Base-by-base conservation (phyloP, 768 basidiomycete genomes). In the Tylopilus plumbeoviolaceoides region DNA sequence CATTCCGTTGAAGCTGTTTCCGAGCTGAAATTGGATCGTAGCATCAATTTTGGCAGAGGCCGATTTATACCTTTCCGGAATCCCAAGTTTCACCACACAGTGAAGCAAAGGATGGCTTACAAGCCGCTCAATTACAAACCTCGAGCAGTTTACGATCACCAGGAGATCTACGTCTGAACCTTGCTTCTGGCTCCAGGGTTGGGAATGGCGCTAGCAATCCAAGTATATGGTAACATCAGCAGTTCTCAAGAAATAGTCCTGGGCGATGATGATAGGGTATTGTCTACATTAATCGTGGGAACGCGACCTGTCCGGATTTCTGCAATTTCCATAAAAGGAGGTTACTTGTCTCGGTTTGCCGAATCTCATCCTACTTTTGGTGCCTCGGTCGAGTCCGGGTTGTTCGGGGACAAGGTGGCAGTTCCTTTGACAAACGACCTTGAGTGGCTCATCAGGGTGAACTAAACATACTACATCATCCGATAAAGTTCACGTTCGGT, bases 21-120 rank as follows among this genome's bases (percentile, higher is more conserved):
- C 43, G 44, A 41, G 23, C 30, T 27, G 25, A 45, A 38, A 52
- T 27, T 18, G 18, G 17, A 14, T 20, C 17, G 1, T 36, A 73
- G 68, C 36, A 47, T 65, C 15, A 77, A 89, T 60, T 51, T 84
- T 2, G 86, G 87, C 15, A 73, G 70, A 49, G 85, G 84, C 0
- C 76, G 88, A 12, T 55, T 63, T 15, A 78, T 89, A 49, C 59
- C 64, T 7, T 73, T 72, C 41, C 46, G 56, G 20, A 56, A 72
- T 5, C 84, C 87, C 0, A 74, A 74, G 10, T 83, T 90, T 62
- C 88, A 90, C 59, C 60, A 72, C 36, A 81, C 80, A 7, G 89
- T 91, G 33, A 75, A 78, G 67, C 63, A 76, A 55, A 78, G 88
- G 42, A 82, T 83, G 71, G 65, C 72, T 17, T 72, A 76, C 55